Evolutionary conservation across 225 moss, liverwort and hornwort species (phyloP).

Genomic region (Lunularia cruciata): DNA sequence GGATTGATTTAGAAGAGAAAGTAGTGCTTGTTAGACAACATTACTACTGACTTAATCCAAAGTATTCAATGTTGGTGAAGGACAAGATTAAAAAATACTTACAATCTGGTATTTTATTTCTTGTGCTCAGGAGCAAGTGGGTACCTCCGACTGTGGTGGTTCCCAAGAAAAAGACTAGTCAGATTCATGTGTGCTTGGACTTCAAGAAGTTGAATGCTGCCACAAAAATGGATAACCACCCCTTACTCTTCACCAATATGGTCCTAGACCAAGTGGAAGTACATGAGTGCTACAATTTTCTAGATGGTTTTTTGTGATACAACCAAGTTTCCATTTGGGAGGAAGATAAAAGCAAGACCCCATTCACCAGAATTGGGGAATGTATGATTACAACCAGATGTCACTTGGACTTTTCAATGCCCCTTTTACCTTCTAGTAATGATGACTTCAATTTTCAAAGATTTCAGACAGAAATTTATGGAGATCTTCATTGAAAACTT

Average conservation of each 20-base stretch:
- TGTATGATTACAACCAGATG: too few relatives aligned
- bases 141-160: not conserved
- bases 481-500: too few relatives aligned
- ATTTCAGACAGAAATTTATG: too few relatives aligned
- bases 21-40: too few relatives aligned
- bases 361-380: too few relatives aligned
- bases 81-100: not conserved
- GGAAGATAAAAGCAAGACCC: too few relatives aligned
- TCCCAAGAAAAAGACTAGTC: not conserved
- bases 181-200: not conserved
- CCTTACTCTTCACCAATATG: not conserved
- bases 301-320: too few relatives aligned
- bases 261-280: not conserved
- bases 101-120: not conserved
- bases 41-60: not conserved
- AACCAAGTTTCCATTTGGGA: too few relatives aligned
- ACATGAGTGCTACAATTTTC: not conserved
- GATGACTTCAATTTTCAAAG: too few relatives aligned
- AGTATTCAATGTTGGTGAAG: slow-evolving; percentile 1
- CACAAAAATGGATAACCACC: not conserved
- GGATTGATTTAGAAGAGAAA: too few relatives aligned
- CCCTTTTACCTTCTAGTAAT: too few relatives aligned
- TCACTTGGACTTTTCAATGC: too few relatives aligned
- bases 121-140: not conserved
- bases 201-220: not conserved